Conservation (phyloP, 139 green algal genomes). For the Volvox reticuliferus region DNA sequence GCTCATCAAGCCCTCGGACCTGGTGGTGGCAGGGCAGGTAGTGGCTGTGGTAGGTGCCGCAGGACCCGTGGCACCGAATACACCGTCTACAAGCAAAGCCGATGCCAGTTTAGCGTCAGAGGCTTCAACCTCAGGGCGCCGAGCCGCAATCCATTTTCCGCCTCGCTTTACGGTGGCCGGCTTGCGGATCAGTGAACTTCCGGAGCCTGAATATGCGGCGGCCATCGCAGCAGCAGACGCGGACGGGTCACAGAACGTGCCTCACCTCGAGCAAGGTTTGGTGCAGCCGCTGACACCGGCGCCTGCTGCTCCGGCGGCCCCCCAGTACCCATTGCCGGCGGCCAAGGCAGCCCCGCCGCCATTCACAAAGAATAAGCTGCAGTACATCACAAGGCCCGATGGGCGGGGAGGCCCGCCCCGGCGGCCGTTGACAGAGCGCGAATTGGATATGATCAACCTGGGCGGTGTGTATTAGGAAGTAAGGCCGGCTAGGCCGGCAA, state of each 20-base stretch:
- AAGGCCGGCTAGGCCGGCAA: too few species aligned
- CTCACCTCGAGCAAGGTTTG: neutral
- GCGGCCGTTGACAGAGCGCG: constrained; percentile 26
- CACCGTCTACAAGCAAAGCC: neutral
- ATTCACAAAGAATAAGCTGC: constrained; percentile 13
- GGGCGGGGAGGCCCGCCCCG: constrained; percentile 20
- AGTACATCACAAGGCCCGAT: constrained; percentile 29
- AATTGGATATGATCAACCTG: constrained; percentile 53
- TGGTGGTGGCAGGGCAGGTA: constrained; percentile 55
- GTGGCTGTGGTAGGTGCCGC: constrained; percentile 53
- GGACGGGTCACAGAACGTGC: neutral
- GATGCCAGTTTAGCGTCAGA: neutral
- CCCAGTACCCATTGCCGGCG: neutral
- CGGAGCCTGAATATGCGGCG: constrained; percentile 46
- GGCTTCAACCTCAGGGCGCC: neutral
- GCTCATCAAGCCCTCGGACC: constrained; percentile 56
- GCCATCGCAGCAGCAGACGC: neutral
- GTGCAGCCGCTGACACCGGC: neutral
- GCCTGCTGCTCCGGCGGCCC: neutral
- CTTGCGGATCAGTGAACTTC: constrained; percentile 55
- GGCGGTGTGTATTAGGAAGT: constrained; percentile 26
- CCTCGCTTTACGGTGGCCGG: constrained; percentile 47
- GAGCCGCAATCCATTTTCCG: constrained; percentile 55
- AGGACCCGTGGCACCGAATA: neutral
- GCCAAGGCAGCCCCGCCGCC: constrained; percentile 8